A percentile compares a stretch with the other conserved stretches of the same genome.
phyloP scores from a whole-genome alignment of 1,139 yeast species.

The Arxiozyma heterogenica region DNA sequence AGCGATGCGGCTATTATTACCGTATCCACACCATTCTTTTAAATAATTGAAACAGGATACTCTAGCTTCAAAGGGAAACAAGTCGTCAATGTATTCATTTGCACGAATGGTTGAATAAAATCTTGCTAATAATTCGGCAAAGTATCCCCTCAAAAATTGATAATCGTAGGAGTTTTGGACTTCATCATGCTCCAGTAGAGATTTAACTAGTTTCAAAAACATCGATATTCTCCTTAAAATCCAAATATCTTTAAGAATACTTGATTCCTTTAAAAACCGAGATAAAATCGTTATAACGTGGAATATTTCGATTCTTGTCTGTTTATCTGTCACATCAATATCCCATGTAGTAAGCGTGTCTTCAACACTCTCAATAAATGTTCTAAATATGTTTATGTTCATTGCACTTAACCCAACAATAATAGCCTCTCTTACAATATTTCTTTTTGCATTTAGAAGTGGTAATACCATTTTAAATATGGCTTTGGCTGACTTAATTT shows the following conservation, averaged over 20 bases:
- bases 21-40: conserved; percentile 93
- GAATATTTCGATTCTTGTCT: conserved; percentile 64
- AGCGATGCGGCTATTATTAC: conserved; percentile 51
- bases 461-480: conserved; percentile 86
- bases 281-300: conserved; percentile 70
- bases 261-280: conserved; percentile 46
- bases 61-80: conserved; percentile 81
- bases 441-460: conserved; percentile 60
- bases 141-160: conserved; percentile 71
- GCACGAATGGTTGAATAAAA: conserved; percentile 47
- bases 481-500: conserved; percentile 85
- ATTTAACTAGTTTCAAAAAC: conserved; percentile 57
- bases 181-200: conserved; percentile 47
- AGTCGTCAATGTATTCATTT: conserved; percentile 33
- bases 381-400: conserved; percentile 78
- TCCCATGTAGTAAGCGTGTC: conserved; percentile 55
- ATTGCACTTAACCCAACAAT: conserved; percentile 81
- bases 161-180: conserved; percentile 63
- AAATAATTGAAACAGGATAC: conserved; percentile 72
- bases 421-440: conserved; percentile 71
- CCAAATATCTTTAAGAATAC: conserved; percentile 57
- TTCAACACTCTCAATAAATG: conserved; percentile 72
- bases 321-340: conserved; percentile 30
- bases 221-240: conserved; percentile 55
- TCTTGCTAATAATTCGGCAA: conserved; percentile 67